phyloP scores from a whole-genome alignment of 352 stramenopile species.

The Globisporangium cystogenes region DNA sequence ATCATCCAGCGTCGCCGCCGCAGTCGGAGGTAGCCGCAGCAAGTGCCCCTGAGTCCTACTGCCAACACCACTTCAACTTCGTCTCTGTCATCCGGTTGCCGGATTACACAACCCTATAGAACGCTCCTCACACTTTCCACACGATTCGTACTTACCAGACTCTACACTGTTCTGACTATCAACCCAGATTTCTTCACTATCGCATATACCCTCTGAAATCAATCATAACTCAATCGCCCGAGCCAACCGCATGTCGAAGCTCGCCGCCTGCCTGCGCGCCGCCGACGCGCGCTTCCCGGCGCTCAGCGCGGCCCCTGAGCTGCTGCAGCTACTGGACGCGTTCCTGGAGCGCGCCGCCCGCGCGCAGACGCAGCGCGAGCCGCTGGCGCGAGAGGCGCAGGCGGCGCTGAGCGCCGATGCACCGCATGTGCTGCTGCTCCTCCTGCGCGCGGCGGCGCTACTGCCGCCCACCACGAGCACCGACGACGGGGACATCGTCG shows the following conservation, averaged over 20 bases:
- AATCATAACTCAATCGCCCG: neutral
- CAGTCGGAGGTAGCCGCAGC: conserved; percentile 17
- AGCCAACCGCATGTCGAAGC: neutral
- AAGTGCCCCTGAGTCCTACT: no score
- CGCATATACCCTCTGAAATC: neutral
- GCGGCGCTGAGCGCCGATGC: conserved; percentile 6
- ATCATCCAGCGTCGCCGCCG: conserved; percentile 55
- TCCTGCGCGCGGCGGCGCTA: conserved; percentile 9
- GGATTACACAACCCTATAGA: neutral
- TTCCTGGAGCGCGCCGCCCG: conserved; percentile 10
- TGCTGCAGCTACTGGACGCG: conserved; percentile 5
- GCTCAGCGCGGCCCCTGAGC: neutral
- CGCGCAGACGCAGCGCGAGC: conserved; percentile 7
- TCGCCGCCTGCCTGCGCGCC: conserved; percentile 5
- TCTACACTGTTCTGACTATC: neutral
- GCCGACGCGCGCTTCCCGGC: conserved; percentile 9
- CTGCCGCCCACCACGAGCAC: neutral
- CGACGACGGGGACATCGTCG: neutral
- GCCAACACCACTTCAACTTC: no score
- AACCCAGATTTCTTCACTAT: no score
- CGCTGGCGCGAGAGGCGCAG: conserved; percentile 2
- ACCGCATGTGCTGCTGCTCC: conserved; percentile 11
- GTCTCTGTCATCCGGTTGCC: neutral
- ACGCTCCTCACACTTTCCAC: neutral
- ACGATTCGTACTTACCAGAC: neutral